phyloP scores from a whole-genome alignment of 768 basidiomycete species.

The Tulasnella sp. region DNA sequence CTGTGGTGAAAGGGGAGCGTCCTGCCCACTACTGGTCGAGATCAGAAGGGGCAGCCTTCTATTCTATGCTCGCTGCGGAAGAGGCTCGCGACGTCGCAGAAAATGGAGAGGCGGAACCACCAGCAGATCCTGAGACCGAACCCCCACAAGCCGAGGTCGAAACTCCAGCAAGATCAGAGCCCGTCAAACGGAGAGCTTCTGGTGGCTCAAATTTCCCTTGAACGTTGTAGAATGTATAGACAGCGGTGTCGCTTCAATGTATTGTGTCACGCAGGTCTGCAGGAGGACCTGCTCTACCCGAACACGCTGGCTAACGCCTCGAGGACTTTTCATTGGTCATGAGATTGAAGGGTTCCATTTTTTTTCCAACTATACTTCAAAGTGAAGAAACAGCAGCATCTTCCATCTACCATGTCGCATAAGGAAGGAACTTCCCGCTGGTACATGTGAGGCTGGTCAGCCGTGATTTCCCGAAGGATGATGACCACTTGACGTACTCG shows the following conservation, averaged over 20 bases:
- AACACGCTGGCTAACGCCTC: not conserved
- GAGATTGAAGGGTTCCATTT: not conserved
- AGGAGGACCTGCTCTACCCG: not conserved
- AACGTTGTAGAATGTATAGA: not conserved
- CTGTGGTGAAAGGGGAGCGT: conserved; percentile 60
- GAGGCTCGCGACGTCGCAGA: conserved; percentile 40
- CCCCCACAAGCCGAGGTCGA: conserved; percentile 9
- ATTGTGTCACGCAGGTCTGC: not conserved
- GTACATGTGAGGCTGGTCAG: not conserved
- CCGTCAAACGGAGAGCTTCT: not conserved
- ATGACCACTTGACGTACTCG: conserved; percentile 17
- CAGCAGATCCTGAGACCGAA: not conserved
- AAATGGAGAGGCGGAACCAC: not conserved
- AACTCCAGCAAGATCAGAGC: not conserved
- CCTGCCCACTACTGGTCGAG: conserved; percentile 72
- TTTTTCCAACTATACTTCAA: not conserved
- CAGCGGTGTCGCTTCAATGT: not conserved
- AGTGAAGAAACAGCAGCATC: not conserved
- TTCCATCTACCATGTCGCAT: conserved; percentile 24
- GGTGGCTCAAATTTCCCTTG: conserved; percentile 17
- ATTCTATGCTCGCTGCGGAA: conserved; percentile 72
- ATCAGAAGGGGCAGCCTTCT: conserved; percentile 63
- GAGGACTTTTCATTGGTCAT: not conserved
- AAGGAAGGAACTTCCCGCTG: conserved; percentile 30
- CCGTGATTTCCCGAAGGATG: not conserved